Evolutionary conservation across 148 eudicot species (phyloP).

Genomic region (Fagopyrum esculentum): DNA sequence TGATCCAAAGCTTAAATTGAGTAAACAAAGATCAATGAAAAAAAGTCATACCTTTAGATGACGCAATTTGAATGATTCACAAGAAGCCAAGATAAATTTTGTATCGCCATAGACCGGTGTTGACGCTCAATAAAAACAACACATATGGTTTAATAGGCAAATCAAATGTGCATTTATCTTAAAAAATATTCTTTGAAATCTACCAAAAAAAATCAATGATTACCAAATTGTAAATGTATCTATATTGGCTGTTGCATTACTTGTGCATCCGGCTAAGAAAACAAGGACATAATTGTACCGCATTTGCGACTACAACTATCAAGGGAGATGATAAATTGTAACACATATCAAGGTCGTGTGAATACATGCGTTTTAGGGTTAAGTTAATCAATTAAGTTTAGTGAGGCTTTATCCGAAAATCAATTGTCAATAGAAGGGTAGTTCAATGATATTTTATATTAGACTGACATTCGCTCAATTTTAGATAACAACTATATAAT

Average conservation of each 20-base stretch:
- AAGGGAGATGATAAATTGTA: not conserved
- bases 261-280: constrained; percentile 52
- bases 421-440: no score
- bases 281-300: constrained; percentile 41
- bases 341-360: constrained; percentile 13
- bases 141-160: not conserved
- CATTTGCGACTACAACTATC: constrained; percentile 37
- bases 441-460: not conserved
- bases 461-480: not conserved
- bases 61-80: no score
- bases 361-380: not conserved
- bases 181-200: no score
- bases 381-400: no score
- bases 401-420: no score
- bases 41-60: no score
- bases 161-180: no score
- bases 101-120: not conserved
- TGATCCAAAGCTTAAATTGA: no score
- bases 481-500: not conserved
- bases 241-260: constrained; percentile 11
- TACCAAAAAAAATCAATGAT: not conserved
- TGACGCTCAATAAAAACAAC: not conserved
- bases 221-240: not conserved
- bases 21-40: no score
- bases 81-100: not conserved